Evolutionary conservation across 345 rosid species (phyloP), one percentile per base, ranked within the genome.

Genomic region (Limnanthes douglasii): DNA sequence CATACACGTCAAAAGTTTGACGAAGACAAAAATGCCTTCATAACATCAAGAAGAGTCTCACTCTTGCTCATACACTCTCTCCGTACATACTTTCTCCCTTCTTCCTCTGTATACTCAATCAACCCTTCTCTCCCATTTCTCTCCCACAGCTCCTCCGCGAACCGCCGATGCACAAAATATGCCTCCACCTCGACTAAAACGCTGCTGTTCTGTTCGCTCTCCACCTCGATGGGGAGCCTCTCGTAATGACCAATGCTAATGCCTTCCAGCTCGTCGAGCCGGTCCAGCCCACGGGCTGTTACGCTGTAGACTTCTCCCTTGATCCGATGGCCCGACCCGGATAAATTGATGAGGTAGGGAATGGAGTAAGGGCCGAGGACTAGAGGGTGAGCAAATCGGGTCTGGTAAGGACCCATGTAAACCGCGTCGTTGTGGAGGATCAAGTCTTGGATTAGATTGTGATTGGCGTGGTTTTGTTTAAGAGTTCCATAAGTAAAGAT

Each of bases 401-500:
- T 72, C 41, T 45, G 29, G 51, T 48, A 60, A 13, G 60, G 32
- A 9, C 78, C 86, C 22, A 64, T 16, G 48, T 5, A 51, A 18
- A 57, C 59, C 29, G 93, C 86, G 32, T 69, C 72, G 48, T 57
- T 42, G 9, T 18, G 9, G 15, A 15, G 8, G 41, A 72, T 64
- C n/a, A 72, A 60, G 7, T 64, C 62, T 42, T 62, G 37, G 41
- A 68, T 36, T 6, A 70, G 56, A 36, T 37, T 15, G 62, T 70
- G 60, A 46, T 73, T 78, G 18, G 60, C 56, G 17, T 67, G 58
- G 43, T 65, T 72, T 44, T 21, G 56, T 39, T 75, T 78, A 4
- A 84, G 57, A 2, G 95, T 84, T 2, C 93, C 95, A 53, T 78
- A 78, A 3, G 68, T 53, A 53, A 78, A 75, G 50, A 75, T 54